Evolutionary conservation across 192 early-diverging fungal genomes (phyloP).

Genomic region (Coemansia javaensis): DNA sequence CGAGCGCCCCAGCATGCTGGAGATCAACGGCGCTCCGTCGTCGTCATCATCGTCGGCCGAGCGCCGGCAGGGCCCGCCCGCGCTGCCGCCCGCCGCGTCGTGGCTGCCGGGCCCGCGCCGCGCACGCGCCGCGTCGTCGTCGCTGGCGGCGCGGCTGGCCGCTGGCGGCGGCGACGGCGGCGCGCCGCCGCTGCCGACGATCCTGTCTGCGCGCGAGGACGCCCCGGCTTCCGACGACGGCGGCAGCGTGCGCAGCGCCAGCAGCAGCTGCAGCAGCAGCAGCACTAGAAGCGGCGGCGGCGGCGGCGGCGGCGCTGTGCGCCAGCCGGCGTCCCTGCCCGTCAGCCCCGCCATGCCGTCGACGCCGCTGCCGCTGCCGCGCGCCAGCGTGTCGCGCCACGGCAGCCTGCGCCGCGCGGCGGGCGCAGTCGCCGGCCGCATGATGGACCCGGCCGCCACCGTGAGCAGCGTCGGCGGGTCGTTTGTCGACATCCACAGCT

Average conservation of each 20-base stretch:
- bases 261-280: background rate
- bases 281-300: too few relatives aligned
- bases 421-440: background rate
- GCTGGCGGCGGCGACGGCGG: slow-evolving; percentile 1
- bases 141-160: background rate
- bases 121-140: too few relatives aligned
- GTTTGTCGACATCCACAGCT: slow-evolving; percentile 31
- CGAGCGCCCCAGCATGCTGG: slow-evolving; percentile 43
- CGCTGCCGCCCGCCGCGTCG: too few relatives aligned
- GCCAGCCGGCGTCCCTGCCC: background rate
- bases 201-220: slow-evolving; percentile 29
- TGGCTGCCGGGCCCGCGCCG: background rate
- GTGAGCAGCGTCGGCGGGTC: slow-evolving; percentile 14
- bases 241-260: too few relatives aligned
- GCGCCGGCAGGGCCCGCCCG: too few relatives aligned
- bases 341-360: background rate
- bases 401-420: slow-evolving; percentile 7
- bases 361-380: too few relatives aligned
- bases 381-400: slow-evolving; percentile 11
- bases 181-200: slow-evolving; percentile 17
- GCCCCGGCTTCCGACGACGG: slow-evolving; percentile 4
- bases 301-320: too few relatives aligned
- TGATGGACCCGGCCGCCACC: too few relatives aligned
- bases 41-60: too few relatives aligned
- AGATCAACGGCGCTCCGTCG: slow-evolving; percentile 9